These are phyloP conservation scores for Theobroma cacao DNA, from an alignment of 345 rosid genomes.

Conservation along the genomic window DNA sequence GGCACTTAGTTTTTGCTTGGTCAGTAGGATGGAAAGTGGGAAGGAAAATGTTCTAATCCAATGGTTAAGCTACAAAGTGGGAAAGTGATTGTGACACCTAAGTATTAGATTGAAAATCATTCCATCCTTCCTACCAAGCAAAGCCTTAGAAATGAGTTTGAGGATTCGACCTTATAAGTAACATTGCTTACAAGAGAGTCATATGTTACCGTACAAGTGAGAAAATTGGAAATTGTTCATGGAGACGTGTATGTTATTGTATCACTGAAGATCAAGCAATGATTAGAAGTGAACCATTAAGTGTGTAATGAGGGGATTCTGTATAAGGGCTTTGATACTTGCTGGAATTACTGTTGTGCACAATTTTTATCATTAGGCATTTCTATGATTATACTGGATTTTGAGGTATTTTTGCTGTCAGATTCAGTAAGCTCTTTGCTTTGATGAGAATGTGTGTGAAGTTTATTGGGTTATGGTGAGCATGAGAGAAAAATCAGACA, in stretches of 20 bases:
- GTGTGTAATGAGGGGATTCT: background rate
- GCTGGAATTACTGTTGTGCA: background rate
- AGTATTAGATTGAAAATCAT: background rate
- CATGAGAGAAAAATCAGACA: background rate
- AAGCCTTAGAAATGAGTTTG: background rate
- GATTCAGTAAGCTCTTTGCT: background rate
- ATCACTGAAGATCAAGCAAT: background rate
- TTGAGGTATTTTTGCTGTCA: background rate
- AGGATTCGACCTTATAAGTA: background rate
- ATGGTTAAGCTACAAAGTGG: background rate
- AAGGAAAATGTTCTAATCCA: background rate
- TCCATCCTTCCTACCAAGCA: background rate
- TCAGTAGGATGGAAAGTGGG: background rate
- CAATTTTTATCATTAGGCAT: background rate
- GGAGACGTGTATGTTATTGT: background rate
- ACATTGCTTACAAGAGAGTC: background rate
- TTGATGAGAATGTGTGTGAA: background rate
- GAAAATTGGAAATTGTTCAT: slow-evolving; percentile 3
- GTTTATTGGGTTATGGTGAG: background rate
- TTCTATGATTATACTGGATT: background rate
- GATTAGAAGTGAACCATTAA: background rate
- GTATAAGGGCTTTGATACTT: background rate
- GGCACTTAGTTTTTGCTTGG: background rate
- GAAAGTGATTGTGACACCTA: background rate
- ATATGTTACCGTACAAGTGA: background rate